Conservation (phyloP, 2,329 filamentous ascomycete genomes). For the Hypomyces rosellus region DNA sequence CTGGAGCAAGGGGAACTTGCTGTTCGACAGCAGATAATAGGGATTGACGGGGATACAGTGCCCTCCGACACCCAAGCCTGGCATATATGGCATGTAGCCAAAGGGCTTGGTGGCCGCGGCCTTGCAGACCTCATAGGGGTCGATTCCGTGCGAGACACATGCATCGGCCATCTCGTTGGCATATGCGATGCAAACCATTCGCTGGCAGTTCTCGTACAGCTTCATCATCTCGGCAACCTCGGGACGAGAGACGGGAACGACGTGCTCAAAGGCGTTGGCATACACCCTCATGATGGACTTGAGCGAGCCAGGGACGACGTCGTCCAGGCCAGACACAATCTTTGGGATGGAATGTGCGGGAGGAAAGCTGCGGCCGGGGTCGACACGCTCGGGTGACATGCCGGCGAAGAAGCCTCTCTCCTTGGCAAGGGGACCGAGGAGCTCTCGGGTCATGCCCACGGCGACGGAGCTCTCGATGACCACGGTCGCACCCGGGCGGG, state of each 20-base stretch:
- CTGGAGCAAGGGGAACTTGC: constrained; percentile 39
- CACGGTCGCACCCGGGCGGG: constrained; percentile 38
- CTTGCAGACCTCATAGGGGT: constrained; percentile 43
- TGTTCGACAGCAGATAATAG: constrained; percentile 45
- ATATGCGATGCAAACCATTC: constrained; percentile 49
- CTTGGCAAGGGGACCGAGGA: constrained; percentile 40
- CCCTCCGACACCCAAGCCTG: constrained; percentile 46
- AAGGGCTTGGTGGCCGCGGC: constrained; percentile 48
- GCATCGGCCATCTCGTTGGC: constrained; percentile 53
- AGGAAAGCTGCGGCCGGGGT: constrained; percentile 40
- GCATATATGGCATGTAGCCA: constrained; percentile 43
- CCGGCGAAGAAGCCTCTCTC: constrained; percentile 37
- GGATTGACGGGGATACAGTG: constrained; percentile 53
- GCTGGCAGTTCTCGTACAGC: constrained; percentile 52
- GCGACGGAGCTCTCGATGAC: constrained; percentile 50
- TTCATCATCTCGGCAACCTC: constrained; percentile 55
- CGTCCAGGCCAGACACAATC: constrained; percentile 46
- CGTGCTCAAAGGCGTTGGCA: constrained; percentile 37
- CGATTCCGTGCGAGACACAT: constrained; percentile 37
- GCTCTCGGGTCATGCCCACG: constrained; percentile 46
- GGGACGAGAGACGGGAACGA: constrained; percentile 43
- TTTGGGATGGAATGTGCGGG: constrained; percentile 42
- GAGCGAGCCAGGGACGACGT: constrained; percentile 38
- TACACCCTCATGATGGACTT: constrained; percentile 40
- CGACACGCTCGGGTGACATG: constrained; percentile 49